Evolutionary conservation across 768 basidiomycete species (phyloP), one percentile per base, ranked within the genome.

Genomic region (Pluteus cervinus): DNA sequence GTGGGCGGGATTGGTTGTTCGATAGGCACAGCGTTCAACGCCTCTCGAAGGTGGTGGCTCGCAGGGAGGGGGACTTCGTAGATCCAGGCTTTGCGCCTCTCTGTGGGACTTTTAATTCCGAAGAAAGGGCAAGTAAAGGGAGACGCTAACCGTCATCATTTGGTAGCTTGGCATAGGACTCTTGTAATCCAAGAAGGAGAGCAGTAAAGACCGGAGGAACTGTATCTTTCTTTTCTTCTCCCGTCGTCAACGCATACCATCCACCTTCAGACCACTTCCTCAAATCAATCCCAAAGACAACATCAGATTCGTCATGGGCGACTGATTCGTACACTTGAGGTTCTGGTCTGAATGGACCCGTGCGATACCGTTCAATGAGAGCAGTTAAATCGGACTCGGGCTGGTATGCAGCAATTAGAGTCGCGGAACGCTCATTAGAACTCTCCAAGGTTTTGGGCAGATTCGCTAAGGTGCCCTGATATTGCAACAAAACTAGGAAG

Each of bases 61-160:
- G 79, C 76, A 2, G 78, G 67, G 5, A 98, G 71, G 1, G 92
- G 91, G 3, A 88, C 86, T 49, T 97, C 90, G 59, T 96, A 98
- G 37, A 97, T 87, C 93, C 93, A 97, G 3, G 82, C 66, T 63
- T 84, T 90, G 41, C 93, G 79, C 54, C 78, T 84, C 56, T 93
- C 92, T 81, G 53, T 4, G 24, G 9, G 37, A 15, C 6, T 31
- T 17, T 14, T 30, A 5, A 36, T 31, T 36, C 7, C 33, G 23
- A 12, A 22, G 14, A 18, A 26, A 32, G 24, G n/a, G 26, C 2
- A 20, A 29, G 33, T 12, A 26, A 22, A 36, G 28, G 16, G 2
- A 35, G 24, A 9, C 34, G 59, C 76, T 52, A 40, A 86, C 86
- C 81, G 20, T 62, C 62, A 46, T 94, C 85, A 37, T 64, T 67